phyloP scores from a whole-genome alignment of 2,329 filamentous ascomycete species.

The Nothopassalora personata region DNA sequence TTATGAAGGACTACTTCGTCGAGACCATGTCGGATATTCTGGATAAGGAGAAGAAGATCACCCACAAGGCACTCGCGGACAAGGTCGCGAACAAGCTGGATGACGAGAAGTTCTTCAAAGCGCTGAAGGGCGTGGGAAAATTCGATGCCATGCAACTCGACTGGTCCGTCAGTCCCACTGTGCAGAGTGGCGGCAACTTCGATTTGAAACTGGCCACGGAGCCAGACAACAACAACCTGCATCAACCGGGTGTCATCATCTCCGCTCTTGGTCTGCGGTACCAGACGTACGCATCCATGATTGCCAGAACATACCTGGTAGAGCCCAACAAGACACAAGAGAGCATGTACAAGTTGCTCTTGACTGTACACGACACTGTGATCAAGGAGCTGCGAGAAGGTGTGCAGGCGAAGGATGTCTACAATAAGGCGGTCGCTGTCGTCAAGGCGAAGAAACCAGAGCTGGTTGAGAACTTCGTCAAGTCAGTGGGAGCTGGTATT shows the following conservation, averaged over 20 bases:
- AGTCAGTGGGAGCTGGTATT: constrained; percentile 86
- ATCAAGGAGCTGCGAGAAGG: constrained; percentile 89
- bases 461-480: constrained; percentile 88
- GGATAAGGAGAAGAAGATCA: constrained; percentile 95
- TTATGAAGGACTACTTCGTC: constrained; percentile 95
- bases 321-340: constrained; percentile 97
- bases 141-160: constrained; percentile 87
- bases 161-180: constrained; percentile 87
- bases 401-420: constrained; percentile 80
- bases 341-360: constrained; percentile 83
- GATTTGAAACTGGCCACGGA: constrained; percentile 77
- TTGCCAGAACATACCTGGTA: constrained; percentile 90
- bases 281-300: constrained; percentile 89
- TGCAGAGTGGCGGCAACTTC: constrained; percentile 85
- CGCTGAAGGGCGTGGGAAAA: constrained; percentile 73
- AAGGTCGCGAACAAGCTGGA: constrained; percentile 90
- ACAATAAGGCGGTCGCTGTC: constrained; percentile 74
- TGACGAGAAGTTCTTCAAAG: constrained; percentile 89
- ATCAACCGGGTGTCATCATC: constrained; percentile 82
- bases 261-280: constrained; percentile 88
- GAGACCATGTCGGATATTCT: constrained; percentile 97
- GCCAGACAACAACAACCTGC: constrained; percentile 72
- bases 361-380: constrained; percentile 79
- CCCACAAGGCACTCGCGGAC: constrained; percentile 77
- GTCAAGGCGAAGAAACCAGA: constrained; percentile 91